Percentiles rank a stretch among this genome's conserved stretches.
Conservation (phyloP, 1,139 yeast genomes). For the Suhomyces maxii region DNA sequence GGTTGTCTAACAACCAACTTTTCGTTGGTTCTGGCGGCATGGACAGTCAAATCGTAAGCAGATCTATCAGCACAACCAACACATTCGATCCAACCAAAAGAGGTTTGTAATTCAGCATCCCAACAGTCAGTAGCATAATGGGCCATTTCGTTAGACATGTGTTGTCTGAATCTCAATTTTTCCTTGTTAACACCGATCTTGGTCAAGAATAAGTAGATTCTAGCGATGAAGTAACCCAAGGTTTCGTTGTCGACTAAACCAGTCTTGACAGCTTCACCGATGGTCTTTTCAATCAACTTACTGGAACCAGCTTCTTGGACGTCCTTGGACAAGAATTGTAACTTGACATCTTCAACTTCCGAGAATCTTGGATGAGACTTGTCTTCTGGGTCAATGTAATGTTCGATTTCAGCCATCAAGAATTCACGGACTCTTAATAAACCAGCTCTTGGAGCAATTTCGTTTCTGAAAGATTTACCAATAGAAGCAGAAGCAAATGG, state of each 20-base stretch:
- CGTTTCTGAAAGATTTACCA: constrained; percentile 98
- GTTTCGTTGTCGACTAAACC: constrained; percentile 97
- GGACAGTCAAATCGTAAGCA: constrained; percentile 95
- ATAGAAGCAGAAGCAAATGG: constrained; percentile 99
- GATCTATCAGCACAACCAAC: constrained; percentile 99
- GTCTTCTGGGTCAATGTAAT: constrained; percentile 89
- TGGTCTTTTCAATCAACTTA: constrained; percentile 58
- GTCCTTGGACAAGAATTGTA: constrained; percentile 79
- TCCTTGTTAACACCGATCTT: constrained; percentile 88
- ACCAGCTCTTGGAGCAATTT: constrained; percentile 98
- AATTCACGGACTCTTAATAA: constrained; percentile 97
- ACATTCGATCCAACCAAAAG: constrained; percentile 99
- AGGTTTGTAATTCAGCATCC: constrained; percentile 97
- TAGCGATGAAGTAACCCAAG: constrained; percentile 92
- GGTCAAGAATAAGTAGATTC: constrained; percentile 80
- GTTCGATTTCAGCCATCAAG: constrained; percentile 99
- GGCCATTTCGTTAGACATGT: constrained; percentile 98
- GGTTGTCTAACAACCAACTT: constrained; percentile 92
- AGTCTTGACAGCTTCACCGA: constrained; percentile 86
- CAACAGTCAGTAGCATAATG: constrained; percentile 99
- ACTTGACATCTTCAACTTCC: constrained; percentile 69
- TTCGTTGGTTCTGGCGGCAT: constrained; percentile 91
- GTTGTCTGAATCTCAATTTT: constrained; percentile 95
- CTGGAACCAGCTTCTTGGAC: constrained; percentile 87
- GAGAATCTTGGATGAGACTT: constrained; percentile 80